Conservation (phyloP, 225 moss, liverwort and hornwort species). For the Polytrichum formosum region DNA sequence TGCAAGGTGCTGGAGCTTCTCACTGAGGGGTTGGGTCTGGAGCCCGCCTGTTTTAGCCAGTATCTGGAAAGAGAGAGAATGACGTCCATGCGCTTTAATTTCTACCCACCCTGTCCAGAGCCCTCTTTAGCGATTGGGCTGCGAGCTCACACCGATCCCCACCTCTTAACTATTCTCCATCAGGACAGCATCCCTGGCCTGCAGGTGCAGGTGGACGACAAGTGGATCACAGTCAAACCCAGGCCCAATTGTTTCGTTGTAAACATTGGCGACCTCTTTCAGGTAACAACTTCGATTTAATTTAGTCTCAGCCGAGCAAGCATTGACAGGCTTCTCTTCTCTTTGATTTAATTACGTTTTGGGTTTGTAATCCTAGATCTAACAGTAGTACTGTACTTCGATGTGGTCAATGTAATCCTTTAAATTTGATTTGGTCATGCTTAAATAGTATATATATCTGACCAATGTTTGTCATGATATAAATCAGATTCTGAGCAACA, state of each 20-base stretch:
- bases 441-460: too few relatives aligned
- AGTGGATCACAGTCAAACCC: conserved; percentile 26
- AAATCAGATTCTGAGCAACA: conserved; percentile 27
- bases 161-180: conserved; percentile 22
- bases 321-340: too few relatives aligned
- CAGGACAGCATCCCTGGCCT: conserved; percentile 25
- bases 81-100: conserved; percentile 13
- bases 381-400: too few relatives aligned
- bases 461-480: neutral
- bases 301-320: too few relatives aligned
- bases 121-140: conserved; percentile 17
- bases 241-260: conserved; percentile 18
- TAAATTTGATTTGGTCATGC: too few relatives aligned
- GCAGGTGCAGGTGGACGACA: conserved; percentile 20
- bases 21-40: conserved; percentile 48
- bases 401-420: too few relatives aligned
- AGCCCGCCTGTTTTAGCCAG: conserved; percentile 38
- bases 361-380: too few relatives aligned
- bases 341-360: too few relatives aligned
- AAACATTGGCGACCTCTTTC: conserved; percentile 22
- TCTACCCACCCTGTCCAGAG: conserved; percentile 21
- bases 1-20: conserved; percentile 46
- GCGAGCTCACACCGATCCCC: conserved; percentile 24
- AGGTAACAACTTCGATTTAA: conserved; percentile 9
- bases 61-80: conserved; percentile 12